phyloP scores from a whole-genome alignment of 768 basidiomycete genomes.

The Kwoniella bestiolae region DNA sequence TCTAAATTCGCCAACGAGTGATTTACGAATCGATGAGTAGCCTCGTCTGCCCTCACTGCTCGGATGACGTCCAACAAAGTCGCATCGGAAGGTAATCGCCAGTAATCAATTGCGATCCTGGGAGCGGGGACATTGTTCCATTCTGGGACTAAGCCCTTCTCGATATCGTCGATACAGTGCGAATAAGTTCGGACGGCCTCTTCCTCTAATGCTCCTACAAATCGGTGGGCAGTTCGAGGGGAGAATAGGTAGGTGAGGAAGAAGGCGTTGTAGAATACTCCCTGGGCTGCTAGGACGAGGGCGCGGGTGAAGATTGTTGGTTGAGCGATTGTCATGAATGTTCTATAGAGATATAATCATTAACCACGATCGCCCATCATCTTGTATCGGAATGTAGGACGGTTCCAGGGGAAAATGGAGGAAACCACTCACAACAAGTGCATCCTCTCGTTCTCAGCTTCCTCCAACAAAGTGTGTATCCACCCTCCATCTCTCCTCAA shows the following conservation, averaged over 20 bases:
- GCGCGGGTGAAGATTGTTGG: constrained; percentile 80
- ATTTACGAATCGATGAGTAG: constrained; percentile 90
- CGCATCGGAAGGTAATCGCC: constrained; percentile 58
- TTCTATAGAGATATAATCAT: constrained; percentile 62
- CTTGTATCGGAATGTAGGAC: neutral
- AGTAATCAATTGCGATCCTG: constrained; percentile 91
- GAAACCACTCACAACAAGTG: constrained; percentile 84
- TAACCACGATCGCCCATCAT: constrained; percentile 4
- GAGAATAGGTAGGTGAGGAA: constrained; percentile 66
- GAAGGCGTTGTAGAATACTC: constrained; percentile 65
- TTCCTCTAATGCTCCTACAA: constrained; percentile 90
- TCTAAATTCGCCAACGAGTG: constrained; percentile 90
- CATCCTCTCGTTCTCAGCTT: constrained; percentile 97
- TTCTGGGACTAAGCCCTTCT: constrained; percentile 55
- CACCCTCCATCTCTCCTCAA: constrained; percentile 76
- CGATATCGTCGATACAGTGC: constrained; percentile 78
- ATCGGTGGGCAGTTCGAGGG: constrained; percentile 68
- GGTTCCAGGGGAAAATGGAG: constrained; percentile 28
- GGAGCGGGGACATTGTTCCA: constrained; percentile 76
- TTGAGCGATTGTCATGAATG: constrained; percentile 88
- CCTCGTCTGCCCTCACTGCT: constrained; percentile 90
- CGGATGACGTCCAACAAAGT: constrained; percentile 80
- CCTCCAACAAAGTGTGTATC: constrained; percentile 91
- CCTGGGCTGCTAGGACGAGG: constrained; percentile 86
- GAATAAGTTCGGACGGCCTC: constrained; percentile 94